phyloP scores from a whole-genome alignment of 2,329 filamentous ascomycete species.

The Raffaelea deltoideospora region DNA sequence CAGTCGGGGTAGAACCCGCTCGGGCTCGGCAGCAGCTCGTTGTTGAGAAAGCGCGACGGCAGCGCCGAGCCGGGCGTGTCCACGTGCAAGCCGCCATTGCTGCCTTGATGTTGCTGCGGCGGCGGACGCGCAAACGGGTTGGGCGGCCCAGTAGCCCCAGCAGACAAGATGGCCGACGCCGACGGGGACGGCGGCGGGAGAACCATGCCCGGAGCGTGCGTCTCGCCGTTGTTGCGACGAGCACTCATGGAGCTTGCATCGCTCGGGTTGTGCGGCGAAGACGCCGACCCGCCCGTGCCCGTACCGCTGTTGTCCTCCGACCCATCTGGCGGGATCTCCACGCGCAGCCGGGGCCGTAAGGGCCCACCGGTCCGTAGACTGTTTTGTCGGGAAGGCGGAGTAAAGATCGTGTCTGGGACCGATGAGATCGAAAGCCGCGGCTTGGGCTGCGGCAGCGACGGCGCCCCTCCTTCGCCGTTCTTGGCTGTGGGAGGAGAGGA shows the following conservation, averaged over 20 bases:
- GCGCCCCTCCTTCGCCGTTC: slow-evolving; percentile 33
- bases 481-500: slow-evolving; percentile 41
- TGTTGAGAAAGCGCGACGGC: slow-evolving; percentile 79
- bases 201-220: slow-evolving; percentile 43
- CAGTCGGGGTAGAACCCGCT: slow-evolving; percentile 88
- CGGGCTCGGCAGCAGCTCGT: slow-evolving; percentile 76
- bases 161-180: slow-evolving; percentile 69
- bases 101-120: slow-evolving; percentile 52
- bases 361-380: slow-evolving; percentile 52
- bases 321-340: slow-evolving; percentile 86
- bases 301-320: slow-evolving; percentile 62
- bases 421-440: slow-evolving; percentile 41
- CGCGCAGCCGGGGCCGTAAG: slow-evolving; percentile 67
- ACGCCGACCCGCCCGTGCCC: slow-evolving; percentile 56
- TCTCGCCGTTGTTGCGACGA: slow-evolving; percentile 21
- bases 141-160: slow-evolving; percentile 79
- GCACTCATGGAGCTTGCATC: slow-evolving; percentile 40
- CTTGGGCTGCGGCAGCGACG: slow-evolving; percentile 21
- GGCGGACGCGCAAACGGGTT: slow-evolving; percentile 89
- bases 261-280: slow-evolving; percentile 39
- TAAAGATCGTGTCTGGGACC: slow-evolving; percentile 47
- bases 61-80: slow-evolving; percentile 89
- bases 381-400: slow-evolving; percentile 63
- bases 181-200: slow-evolving; percentile 88
- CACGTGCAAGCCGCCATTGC: slow-evolving; percentile 31